Evolutionary conservation across 1,139 yeast species (phyloP).

Genomic region (Blastobotrys proliferans): DNA sequence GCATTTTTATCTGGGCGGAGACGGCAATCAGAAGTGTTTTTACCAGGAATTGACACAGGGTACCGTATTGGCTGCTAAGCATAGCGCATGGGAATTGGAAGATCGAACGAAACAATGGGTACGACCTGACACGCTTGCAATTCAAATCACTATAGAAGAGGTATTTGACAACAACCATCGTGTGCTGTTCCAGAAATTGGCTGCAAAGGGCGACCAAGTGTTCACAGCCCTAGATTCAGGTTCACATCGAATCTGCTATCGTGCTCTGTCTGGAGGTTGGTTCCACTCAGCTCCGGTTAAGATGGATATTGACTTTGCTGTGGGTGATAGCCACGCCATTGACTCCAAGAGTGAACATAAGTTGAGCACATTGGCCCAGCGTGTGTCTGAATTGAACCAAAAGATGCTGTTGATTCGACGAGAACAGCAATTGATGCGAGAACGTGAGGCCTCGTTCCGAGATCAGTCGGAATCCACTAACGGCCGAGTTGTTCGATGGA

Average conservation of each 20-base stretch:
- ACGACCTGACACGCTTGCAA: constrained; percentile 43
- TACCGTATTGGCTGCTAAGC: constrained; percentile 50
- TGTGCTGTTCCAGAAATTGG: constrained; percentile 60
- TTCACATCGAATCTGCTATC: constrained; percentile 67
- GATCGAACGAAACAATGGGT: constrained; percentile 43
- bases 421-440: constrained; percentile 65
- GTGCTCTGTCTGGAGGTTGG: constrained; percentile 62
- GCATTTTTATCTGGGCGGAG: constrained; percentile 56
- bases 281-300: constrained; percentile 46
- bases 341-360: constrained; percentile 51
- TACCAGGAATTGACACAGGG: constrained; percentile 59
- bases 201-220: constrained; percentile 59
- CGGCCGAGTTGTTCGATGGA: constrained; percentile 62
- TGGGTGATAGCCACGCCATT: constrained; percentile 50
- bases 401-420: constrained; percentile 55
- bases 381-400: constrained; percentile 49
- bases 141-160: constrained; percentile 56
- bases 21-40: constrained; percentile 57
- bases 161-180: constrained; percentile 64
- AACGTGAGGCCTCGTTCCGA: constrained; percentile 64
- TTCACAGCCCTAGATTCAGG: constrained; percentile 69
- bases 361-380: constrained; percentile 48
- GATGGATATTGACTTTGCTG: constrained; percentile 45
- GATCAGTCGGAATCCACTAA: constrained; percentile 65
- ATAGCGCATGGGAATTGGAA: constrained; percentile 55